Base-by-base conservation (phyloP, 176 grass and related monocot species). In the Cenchrus fungigraminus region DNA sequence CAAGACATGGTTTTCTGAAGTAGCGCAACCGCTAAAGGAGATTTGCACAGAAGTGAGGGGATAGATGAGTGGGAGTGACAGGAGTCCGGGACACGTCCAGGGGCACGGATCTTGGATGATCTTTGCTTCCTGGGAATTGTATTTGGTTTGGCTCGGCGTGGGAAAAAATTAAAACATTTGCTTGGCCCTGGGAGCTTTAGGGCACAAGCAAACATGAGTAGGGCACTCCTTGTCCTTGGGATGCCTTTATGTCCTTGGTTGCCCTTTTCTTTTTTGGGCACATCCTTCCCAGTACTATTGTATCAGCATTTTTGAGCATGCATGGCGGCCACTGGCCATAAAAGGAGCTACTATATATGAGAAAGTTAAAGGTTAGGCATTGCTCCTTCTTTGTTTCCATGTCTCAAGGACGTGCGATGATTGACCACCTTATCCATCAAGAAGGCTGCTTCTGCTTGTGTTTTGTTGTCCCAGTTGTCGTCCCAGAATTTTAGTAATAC, bases 141-240 rank as follows among this genome's bases (percentile, higher is more conserved):
- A 78, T 60, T 82, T 89, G 79, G 37, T 88, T 91, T 53, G 54
- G 72, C 86, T 67, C 46, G 25, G 56, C 63, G 52, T 19, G 68
- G 77, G 15, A 29, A 79, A 79, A 79, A 66, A 49, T 71, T 13
- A 56, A 15, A 73, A 42, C 56, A 80, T 72, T 91, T 88, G 83
- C 88, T 88, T 94, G 77, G 54, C 60, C 83, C 61, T 61, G 69
- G 82, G 70, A 88, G 62, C 92, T 92, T 89, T 86, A 86, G 69
- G 90, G 43, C 85, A 80, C 92, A 88, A 68, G 87, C 87, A 92
- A 90, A 73, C 90, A 88, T 90, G 90, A 94, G 82, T 94, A 76
- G 65, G 79, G 83, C 13, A 59, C 79, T 84, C 60, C 73, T 83
- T 74, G 56, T 61, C 59, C 82, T 82, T 84, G 73, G 56, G 63